A percentile compares a stretch with the other conserved stretches of the same genome.
These are phyloP conservation scores for Acanthamoeba castellanii DNA, from an alignment of 208 protist genomes.

Conservation along the genomic window DNA sequence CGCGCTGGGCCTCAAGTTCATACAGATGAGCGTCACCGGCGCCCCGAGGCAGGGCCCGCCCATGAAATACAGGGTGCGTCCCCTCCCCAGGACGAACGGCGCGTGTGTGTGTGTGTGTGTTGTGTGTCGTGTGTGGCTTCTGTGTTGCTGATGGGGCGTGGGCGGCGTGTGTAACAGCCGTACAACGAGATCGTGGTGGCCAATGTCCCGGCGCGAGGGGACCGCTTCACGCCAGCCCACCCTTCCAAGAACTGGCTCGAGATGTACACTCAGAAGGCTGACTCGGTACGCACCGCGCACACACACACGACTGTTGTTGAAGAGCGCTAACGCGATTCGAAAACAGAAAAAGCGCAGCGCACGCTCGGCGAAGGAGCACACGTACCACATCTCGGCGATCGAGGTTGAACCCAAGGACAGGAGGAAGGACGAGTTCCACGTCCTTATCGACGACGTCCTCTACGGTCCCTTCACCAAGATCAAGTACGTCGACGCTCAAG, in stretches of 20 bases:
- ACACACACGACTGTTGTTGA: neutral
- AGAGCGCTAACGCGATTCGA: neutral
- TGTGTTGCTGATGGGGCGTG: neutral
- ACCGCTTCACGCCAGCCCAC: neutral
- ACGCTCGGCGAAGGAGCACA: neutral
- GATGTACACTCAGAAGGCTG: slow-evolving; percentile 26
- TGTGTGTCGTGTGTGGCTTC: neutral
- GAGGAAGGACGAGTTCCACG: slow-evolving; percentile 11
- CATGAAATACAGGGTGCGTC: neutral
- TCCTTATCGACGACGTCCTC: slow-evolving; percentile 47
- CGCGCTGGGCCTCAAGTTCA: slow-evolving; percentile 45
- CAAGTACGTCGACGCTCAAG: neutral
- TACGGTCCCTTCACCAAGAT: slow-evolving; percentile 50
- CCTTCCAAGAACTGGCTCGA: slow-evolving; percentile 57
- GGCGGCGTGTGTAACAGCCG: neutral
- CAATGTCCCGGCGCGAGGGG: slow-evolving; percentile 15
- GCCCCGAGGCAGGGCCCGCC: slow-evolving; percentile 11
- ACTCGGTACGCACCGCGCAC: slow-evolving; percentile 18
- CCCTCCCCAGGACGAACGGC: neutral
- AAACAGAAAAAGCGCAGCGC: slow-evolving; percentile 69
- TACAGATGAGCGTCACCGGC: slow-evolving; percentile 41
- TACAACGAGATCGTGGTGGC: slow-evolving; percentile 41
- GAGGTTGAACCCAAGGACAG: slow-evolving; percentile 11
- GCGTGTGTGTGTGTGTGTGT: neutral
- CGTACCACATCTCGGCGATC: slow-evolving; percentile 35